Base-by-base conservation (phyloP, 192 early-diverging fungal genomes). In the Piromyces finnis region DNA sequence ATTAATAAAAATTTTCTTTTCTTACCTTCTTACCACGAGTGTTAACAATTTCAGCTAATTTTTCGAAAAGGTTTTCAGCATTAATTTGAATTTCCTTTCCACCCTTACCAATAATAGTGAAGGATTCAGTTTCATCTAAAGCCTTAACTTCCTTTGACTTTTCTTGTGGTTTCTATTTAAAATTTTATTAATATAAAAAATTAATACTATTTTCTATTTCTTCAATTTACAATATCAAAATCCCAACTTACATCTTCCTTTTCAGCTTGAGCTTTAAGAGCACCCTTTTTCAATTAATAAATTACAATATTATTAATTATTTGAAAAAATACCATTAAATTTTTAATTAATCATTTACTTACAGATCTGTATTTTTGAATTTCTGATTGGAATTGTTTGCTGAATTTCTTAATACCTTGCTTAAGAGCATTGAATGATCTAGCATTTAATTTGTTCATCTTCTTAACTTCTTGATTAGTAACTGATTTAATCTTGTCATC, bases 351-450 rank as follows among this genome's bases (percentile, higher is more conserved):
- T 18, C 7, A 14, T 51, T 51, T 51, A 68, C 51, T 68, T 68
- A 68, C 51, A n/a, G 51, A 68, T 68, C 86, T 84, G 80, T 86
- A 98, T 79, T 86, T 88, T 77, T 89, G 88, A 41, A 99, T 92
- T 80, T 91, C 88, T 3, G 83, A 85, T 81, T 95, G 92, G 80
- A 89, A 91, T 77, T 84, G 79, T 87, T 95, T 96, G 87, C 88
- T 90, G 85, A 91, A 87, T 91, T 99, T 97, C 87, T 93, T 93
- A 82, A 97, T 79, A 83, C 94, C 95, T 84, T 95, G 93, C 90
- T 96, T 97, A 89, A 98, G 92, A 78, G 92, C 90, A 86, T 93
- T 97, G 83, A 96, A 85, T 29, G 95, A 93, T 82, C 93, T 93
- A 51, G 91, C 89, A 79, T 94, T 90, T 78, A 85, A 87, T 68